Evolutionary conservation across 202 grass and related monocot species (phyloP).

Genomic region (Setaria viridis): DNA sequence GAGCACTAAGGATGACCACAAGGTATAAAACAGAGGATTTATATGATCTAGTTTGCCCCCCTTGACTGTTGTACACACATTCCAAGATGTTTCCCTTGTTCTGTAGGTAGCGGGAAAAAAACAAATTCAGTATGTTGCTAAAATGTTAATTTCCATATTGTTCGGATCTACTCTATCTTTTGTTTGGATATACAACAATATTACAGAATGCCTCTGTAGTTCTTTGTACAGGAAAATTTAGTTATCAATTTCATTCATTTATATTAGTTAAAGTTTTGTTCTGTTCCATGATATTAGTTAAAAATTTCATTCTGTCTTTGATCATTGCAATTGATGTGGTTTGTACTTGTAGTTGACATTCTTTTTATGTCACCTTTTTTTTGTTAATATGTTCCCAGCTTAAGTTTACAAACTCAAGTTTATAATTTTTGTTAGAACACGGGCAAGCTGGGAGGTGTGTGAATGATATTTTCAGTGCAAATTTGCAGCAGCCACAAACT

Average conservation of each 20-base stretch:
- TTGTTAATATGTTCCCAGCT: not conserved
- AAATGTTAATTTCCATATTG: not conserved
- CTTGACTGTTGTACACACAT: not conserved
- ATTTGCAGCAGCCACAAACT: not conserved
- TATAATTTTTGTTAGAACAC: conserved; percentile 2
- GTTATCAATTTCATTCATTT: not conserved
- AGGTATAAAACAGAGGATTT: not conserved
- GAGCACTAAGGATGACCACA: not conserved
- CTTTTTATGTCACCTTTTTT: not conserved
- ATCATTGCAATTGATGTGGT: not conserved
- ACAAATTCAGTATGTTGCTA: not conserved
- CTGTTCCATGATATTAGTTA: not conserved
- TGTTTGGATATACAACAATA: not conserved
- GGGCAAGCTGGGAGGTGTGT: not conserved
- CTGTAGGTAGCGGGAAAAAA: not conserved
- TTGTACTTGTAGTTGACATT: not conserved
- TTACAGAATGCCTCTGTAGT: not conserved
- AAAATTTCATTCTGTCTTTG: not conserved
- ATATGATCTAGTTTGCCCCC: not conserved
- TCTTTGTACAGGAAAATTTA: conserved; percentile 22
- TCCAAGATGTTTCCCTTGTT: not conserved
- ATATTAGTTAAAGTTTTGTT: not conserved
- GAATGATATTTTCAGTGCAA: conserved; percentile 5
- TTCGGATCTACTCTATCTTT: not conserved
- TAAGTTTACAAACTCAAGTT: not conserved